Evolutionary conservation across 495 filamentous ascomycete genomes (phyloP), one percentile per base, ranked within the genome.

Genomic region (Baudoinia panamericana): DNA sequence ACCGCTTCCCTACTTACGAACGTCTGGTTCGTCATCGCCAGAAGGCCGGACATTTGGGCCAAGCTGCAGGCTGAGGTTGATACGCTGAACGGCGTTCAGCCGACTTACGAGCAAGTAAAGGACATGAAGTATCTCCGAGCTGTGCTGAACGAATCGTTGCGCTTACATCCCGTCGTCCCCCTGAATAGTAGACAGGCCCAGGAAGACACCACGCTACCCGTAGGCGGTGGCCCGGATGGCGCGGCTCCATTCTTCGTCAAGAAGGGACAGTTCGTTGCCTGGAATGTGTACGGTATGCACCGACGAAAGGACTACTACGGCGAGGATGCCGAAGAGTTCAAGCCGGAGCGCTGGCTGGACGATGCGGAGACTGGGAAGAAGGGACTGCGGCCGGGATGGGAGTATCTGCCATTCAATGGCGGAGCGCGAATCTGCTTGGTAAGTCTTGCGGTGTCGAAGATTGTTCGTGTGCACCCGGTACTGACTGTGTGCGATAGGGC

Each of bases 351-450:
- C 23, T 64, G 57, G 59, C 33, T 48, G 13, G 51, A 54, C 23
- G 51, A 54, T 28, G 26, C 43, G 19, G 42, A 26, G 4, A 54
- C 51, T 25, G 46, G 46, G 9, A 34, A 30, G 30, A 58, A 62
- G 28, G 45, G 44, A 1, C 39, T 60, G 35, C 45, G 58, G 6
- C 58, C 54, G 1, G 45, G 45, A 1, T 64, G 59, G 59, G 54
- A 62, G 39, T 64, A 59, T 32, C 36, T 64, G 21, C 61, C 61
- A 6, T 64, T 64, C 46, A 64, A 64, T 33, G 61, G 61, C 4
- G 59, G 59, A 2, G 54, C 61, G 28, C 26, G 61, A 9, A 59
- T 62, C 15, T 63, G 61, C 45, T 30, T 62, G 23, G 57, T 57
- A 30, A 21, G 39, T 49, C 15, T n/a, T n/a, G n/a, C n/a, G n/a